Conservation (phyloP, 257 asterid species). For the Solanum acaule region DNA sequence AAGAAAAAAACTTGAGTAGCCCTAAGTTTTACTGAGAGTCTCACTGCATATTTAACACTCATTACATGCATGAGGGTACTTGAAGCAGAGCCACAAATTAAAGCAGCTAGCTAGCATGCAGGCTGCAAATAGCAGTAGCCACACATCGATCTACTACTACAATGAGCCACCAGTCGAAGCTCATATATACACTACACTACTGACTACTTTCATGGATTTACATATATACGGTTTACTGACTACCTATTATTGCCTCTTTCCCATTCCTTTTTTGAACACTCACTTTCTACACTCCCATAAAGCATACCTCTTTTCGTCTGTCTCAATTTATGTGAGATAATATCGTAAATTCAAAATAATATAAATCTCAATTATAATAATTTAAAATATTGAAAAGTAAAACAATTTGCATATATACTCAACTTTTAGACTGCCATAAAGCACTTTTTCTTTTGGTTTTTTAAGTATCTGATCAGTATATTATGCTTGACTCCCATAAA, state of each 20-base stretch:
- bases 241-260: not conserved
- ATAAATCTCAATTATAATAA: too few species aligned
- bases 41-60: not conserved
- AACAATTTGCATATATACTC: not conserved
- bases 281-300: not conserved
- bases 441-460: not conserved
- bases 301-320: not conserved
- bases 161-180: not conserved
- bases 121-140: not conserved
- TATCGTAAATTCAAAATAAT: too few species aligned
- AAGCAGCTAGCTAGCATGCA: not conserved
- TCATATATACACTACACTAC: not conserved
- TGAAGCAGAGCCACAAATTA: not conserved
- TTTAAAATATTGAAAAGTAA: not conserved
- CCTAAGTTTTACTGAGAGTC: not conserved
- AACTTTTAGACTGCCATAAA: not conserved
- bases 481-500: slow-evolving; percentile 1
- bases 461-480: not conserved
- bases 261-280: not conserved
- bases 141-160: not conserved
- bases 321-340: not conserved
- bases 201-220: not conserved
- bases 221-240: not conserved
- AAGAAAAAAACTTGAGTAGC: not conserved
- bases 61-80: not conserved